Conservation (phyloP, 2,329 filamentous ascomycete species). For the Pseudogymnoascus sp. region DNA sequence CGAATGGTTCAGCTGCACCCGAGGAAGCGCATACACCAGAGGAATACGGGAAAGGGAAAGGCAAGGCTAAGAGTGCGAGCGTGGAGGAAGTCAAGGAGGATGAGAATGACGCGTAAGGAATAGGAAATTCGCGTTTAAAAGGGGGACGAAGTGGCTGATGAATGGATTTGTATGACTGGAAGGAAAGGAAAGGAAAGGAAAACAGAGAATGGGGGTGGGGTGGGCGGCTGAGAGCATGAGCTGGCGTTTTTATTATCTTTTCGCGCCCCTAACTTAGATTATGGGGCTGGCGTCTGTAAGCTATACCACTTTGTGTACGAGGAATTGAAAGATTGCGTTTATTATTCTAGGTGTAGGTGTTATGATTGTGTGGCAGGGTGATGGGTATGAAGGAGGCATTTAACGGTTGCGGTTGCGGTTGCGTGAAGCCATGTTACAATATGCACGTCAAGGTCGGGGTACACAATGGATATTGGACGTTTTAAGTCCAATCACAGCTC, state of each 20-base stretch:
- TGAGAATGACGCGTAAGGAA: not conserved
- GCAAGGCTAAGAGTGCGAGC: not conserved
- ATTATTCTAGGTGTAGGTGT: not conserved
- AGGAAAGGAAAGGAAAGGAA: conserved; percentile 1
- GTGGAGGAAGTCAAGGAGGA: not conserved
- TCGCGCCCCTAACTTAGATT: conserved; percentile 1
- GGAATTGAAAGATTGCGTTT: conserved; percentile 5
- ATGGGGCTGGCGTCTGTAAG: conserved; percentile 7
- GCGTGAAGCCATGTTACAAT: not conserved
- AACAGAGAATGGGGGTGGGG: not conserved
- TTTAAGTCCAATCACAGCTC: not conserved
- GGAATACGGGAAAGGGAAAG: not conserved
- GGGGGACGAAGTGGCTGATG: not conserved
- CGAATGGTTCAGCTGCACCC: not conserved
- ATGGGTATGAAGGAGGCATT: not conserved
- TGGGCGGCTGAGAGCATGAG: not conserved
- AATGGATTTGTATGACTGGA: conserved; percentile 1
- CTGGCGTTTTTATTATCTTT: conserved; percentile 5
- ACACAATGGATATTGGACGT: not conserved
- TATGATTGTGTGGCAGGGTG: not conserved
- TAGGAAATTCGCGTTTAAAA: not conserved
- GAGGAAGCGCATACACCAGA: not conserved
- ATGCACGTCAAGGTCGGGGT: not conserved
- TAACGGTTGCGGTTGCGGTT: not conserved
- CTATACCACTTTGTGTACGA: conserved; percentile 7